Percentiles rank a stretch among this genome's conserved stretches.
phyloP scores from a whole-genome alignment of 2,329 filamentous ascomycete genomes.

The Dothideomycetidae sp. region DNA sequence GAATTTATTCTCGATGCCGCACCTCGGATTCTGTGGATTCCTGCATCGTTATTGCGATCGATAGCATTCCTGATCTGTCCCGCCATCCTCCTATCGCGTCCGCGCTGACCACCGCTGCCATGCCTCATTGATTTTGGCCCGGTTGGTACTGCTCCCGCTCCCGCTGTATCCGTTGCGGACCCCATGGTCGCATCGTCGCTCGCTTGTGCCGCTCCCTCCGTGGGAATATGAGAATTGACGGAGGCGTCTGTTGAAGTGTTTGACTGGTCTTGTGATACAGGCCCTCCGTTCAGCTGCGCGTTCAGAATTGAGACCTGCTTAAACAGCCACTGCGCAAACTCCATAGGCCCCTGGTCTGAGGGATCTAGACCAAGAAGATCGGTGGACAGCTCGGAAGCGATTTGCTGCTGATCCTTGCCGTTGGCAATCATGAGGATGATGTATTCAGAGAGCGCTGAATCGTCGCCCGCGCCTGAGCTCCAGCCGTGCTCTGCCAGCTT shows the following conservation, averaged over 20 bases:
- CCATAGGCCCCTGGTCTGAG: slow-evolving; percentile 66
- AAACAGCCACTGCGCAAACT: slow-evolving; percentile 91
- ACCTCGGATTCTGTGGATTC: slow-evolving; percentile 61
- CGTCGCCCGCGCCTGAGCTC: slow-evolving; percentile 66
- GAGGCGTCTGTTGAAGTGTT: slow-evolving; percentile 10
- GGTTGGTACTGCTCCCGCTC: slow-evolving; percentile 47
- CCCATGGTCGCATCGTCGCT: slow-evolving; percentile 60
- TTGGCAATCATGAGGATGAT: slow-evolving; percentile 96
- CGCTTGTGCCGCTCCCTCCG: slow-evolving; percentile 21
- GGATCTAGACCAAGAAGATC: slow-evolving; percentile 72
- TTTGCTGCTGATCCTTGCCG: slow-evolving; percentile 81
- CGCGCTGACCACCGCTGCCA: slow-evolving; percentile 33
- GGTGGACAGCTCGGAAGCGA: slow-evolving; percentile 72
- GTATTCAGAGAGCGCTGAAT: slow-evolving; percentile 82
- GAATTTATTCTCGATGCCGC: slow-evolving; percentile 62
- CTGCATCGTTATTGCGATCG: slow-evolving; percentile 61
- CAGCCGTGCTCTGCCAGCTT: slow-evolving; percentile 90
- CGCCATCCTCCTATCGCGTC: slow-evolving; percentile 67
- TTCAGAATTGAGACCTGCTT: slow-evolving; percentile 61
- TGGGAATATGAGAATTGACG: not conserved
- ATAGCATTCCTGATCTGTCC: slow-evolving; percentile 60
- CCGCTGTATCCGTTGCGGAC: slow-evolving; percentile 32
- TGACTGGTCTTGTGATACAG: slow-evolving; percentile 13
- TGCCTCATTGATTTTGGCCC: slow-evolving; percentile 92
- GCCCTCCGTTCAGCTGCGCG: slow-evolving; percentile 43